Base-by-base conservation (phyloP, 108 stramenopile species). In the Aurantiochytrium sp. region DNA sequence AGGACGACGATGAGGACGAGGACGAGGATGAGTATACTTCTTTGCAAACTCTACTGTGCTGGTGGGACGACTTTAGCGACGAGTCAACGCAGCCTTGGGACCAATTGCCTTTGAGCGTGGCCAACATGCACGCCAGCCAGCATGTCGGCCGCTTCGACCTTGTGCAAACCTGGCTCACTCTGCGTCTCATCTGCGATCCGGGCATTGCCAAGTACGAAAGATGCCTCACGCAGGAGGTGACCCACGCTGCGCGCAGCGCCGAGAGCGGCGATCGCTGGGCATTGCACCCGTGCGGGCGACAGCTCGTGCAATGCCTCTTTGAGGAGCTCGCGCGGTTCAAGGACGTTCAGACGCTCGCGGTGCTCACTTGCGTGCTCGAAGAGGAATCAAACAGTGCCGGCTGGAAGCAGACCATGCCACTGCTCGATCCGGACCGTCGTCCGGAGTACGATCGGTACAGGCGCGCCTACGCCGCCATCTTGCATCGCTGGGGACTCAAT, bases 31-130 rank as follows among this genome's bases (percentile, higher is more conserved):
- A 48, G 39, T 12, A 17, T 24, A 30, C 21, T 24, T 81, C 73
- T 1, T 42, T 48, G 6, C 19, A 81, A 24, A 12, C 73, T 12
- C 45, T 81, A 12, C 32, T 81, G 30, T 81, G 73, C 24, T 81
- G 73, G 73, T 81, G 45, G 42, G 73, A 81, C 73, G 73, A 81
- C 73, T 81, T 81, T 48, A 81, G 73, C 45, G 73, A 81, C 45
- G 73, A 81, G 45, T 30, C 73, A 22, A 24, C 24, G 21, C 45
- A 41, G 6, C 15, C 2, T 24, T 81, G 73, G 73, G 73, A 81
- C 45, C 42, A 48, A 6, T n/a, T 81, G 1, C 73, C 73, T 41
- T 12, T 81, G 6, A 6, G 24, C 45, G 30, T 48, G 27, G 73
- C 42, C n/a, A 81, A 81, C 30, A 81, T 81, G 73, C 45, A 39